phyloP scores from a whole-genome alignment of 2,329 filamentous ascomycete species.

The Xylaria sp. region DNA sequence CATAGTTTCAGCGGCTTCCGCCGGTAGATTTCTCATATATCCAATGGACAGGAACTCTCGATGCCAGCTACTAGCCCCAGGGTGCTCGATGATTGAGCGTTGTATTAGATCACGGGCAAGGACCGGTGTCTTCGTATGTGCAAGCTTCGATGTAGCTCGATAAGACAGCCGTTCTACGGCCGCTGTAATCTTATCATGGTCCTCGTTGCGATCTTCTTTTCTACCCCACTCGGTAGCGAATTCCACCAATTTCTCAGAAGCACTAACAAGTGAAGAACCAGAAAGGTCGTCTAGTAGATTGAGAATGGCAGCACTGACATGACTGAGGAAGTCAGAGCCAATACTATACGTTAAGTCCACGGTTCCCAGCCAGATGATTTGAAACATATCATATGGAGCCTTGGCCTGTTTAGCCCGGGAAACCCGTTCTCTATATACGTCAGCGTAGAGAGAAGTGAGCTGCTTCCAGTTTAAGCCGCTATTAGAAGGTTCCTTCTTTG shows the following conservation, averaged over 20 bases:
- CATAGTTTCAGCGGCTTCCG: conserved; percentile 29
- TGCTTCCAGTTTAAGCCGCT: neutral
- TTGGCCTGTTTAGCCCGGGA: conserved; percentile 27
- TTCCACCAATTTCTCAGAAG: conserved; percentile 27
- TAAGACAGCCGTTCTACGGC: conserved; percentile 19
- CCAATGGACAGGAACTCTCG: conserved; percentile 30
- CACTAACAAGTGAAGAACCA: conserved; percentile 27
- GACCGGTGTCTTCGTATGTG: conserved; percentile 21
- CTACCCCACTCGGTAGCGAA: conserved; percentile 16
- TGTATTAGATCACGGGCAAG: conserved; percentile 26
- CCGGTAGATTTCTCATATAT: conserved; percentile 32
- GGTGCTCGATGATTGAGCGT: conserved; percentile 31
- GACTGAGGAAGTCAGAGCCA: conserved; percentile 21
- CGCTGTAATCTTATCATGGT: conserved; percentile 15
- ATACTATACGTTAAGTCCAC: conserved; percentile 20
- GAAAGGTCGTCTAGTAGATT: conserved; percentile 18
- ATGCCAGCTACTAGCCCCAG: conserved; percentile 36
- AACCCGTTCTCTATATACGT: conserved; percentile 28
- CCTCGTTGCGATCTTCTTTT: conserved; percentile 20
- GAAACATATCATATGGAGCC: conserved; percentile 27
- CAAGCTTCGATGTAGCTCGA: conserved; percentile 18
- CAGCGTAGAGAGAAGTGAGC: conserved; percentile 4
- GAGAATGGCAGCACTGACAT: neutral
- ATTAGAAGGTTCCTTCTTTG: conserved; percentile 31
- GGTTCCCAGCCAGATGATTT: conserved; percentile 29